phyloP scores from a whole-genome alignment of 2,329 filamentous ascomycete genomes.

The Bipolaris cookei region DNA sequence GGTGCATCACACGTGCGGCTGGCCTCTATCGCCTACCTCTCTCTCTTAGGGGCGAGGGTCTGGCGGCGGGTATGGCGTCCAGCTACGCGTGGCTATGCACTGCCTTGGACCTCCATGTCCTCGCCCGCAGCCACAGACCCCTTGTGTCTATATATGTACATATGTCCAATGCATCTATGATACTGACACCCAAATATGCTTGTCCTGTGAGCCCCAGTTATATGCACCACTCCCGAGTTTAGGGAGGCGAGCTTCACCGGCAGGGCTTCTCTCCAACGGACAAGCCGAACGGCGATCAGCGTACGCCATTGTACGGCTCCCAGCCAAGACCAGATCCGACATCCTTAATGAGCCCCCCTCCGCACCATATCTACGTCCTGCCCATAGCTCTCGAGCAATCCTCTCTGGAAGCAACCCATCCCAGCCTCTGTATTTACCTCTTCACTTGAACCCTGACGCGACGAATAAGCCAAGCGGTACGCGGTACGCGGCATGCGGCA shows the following conservation, averaged over 20 bases:
- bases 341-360: conserved; percentile 10
- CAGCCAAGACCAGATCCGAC: conserved; percentile 20
- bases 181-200: not conserved
- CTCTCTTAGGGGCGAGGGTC: conserved; percentile 15
- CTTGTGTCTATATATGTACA: not conserved
- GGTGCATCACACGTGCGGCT: conserved; percentile 44
- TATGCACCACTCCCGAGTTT: not conserved
- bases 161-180: not conserved
- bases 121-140: not conserved
- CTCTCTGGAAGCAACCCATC: not conserved
- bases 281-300: conserved; percentile 25
- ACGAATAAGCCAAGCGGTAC: not conserved
- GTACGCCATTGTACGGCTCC: conserved; percentile 7
- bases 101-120: too few relatives aligned
- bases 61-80: conserved; percentile 2
- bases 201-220: not conserved
- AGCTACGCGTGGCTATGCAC: not conserved
- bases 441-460: not conserved
- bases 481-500: not conserved
- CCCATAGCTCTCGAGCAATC: not conserved
- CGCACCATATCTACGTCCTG: not conserved
- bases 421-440: not conserved
- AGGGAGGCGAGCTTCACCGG: conserved; percentile 11
- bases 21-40: conserved; percentile 21
- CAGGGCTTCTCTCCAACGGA: conserved; percentile 27